These are phyloP conservation scores for Aspergillus vadensis DNA, from an alignment of 2,329 filamentous ascomycete genomes.

Conservation along the genomic window DNA sequence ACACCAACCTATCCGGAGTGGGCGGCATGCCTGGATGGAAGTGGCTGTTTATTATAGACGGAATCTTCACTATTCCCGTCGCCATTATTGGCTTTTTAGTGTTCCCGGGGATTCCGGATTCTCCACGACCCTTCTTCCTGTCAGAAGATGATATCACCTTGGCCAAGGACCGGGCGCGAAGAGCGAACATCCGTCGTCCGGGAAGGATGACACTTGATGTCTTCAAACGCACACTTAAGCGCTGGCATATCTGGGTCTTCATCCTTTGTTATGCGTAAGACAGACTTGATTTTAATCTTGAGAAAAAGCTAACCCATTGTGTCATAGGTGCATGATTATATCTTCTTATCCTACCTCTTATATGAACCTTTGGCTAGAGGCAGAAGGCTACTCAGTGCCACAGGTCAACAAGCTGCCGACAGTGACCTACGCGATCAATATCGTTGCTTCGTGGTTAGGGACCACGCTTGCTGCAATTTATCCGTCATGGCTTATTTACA, in stretches of 20 bases:
- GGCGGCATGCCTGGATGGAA: slow-evolving; percentile 55
- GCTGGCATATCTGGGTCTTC: slow-evolving; percentile 58
- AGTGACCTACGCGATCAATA: slow-evolving; percentile 51
- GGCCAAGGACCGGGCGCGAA: slow-evolving; percentile 35
- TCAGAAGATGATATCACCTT: slow-evolving; percentile 39
- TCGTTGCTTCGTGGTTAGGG: slow-evolving; percentile 53
- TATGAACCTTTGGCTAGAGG: slow-evolving; percentile 58
- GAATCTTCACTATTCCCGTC: slow-evolving; percentile 59
- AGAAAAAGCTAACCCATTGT: background rate
- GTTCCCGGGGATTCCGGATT: slow-evolving; percentile 45
- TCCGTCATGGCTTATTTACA: slow-evolving; percentile 53
- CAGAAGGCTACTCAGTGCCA: slow-evolving; percentile 50
- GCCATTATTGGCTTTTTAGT: slow-evolving; percentile 57
- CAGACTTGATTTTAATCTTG: slow-evolving; percentile 21
- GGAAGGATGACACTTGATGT: slow-evolving; percentile 48
- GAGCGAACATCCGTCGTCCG: slow-evolving; percentile 37
- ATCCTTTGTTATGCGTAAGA: slow-evolving; percentile 53
- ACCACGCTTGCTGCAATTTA: slow-evolving; percentile 56
- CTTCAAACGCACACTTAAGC: slow-evolving; percentile 47
- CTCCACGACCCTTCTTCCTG: slow-evolving; percentile 44
- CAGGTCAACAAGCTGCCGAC: slow-evolving; percentile 56
- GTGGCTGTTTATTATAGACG: slow-evolving; percentile 62
- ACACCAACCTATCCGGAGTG: slow-evolving; percentile 55
- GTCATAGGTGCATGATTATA: slow-evolving; percentile 47
- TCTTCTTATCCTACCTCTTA: slow-evolving; percentile 49